Percentiles rank a stretch among this genome's conserved stretches.
phyloP scores from a whole-genome alignment of 306 rosid genomes.

The Rosa persica region DNA sequence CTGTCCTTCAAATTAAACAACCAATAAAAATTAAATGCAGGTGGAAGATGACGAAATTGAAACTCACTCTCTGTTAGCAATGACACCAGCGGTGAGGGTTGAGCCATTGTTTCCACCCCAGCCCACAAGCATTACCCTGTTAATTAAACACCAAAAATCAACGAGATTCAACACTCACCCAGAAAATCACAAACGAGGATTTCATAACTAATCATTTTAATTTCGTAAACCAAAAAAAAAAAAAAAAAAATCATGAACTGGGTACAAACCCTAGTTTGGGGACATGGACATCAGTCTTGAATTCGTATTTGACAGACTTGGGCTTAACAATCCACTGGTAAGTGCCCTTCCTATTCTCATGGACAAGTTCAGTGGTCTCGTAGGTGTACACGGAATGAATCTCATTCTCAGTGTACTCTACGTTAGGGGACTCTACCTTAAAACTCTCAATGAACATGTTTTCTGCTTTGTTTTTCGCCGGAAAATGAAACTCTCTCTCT shows the following conservation, averaged over 20 bases:
- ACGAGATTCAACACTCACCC: too few species aligned
- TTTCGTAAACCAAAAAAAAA: neutral
- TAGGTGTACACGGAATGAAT: conserved; percentile 84
- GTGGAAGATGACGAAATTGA: conserved; percentile 3
- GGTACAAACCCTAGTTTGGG: conserved; percentile 84
- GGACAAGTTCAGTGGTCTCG: conserved; percentile 90
- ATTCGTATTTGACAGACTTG: conserved; percentile 74
- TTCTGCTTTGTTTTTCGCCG: neutral
- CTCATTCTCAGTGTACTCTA: conserved; percentile 64
- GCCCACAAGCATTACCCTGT: conserved; percentile 94
- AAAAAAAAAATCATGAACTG: neutral
- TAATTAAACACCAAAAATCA: neutral
- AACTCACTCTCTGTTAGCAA: conserved; percentile 87
- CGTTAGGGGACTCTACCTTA: conserved; percentile 87
- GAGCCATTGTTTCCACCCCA: conserved; percentile 99
- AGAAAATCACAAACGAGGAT: neutral
- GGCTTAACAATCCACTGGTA: conserved; percentile 94
- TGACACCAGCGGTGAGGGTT: conserved; percentile 88
- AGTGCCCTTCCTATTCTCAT: conserved; percentile 72
- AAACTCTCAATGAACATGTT: conserved; percentile 78
- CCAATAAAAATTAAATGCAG: neutral
- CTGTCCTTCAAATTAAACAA: neutral
- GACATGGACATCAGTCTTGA: conserved; percentile 65
- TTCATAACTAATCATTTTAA: neutral
- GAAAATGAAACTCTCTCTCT: neutral